These are phyloP conservation scores for Fusarium haematococcum DNA, from an alignment of 2,329 filamentous ascomycete species.

Conservation along the genomic window DNA sequence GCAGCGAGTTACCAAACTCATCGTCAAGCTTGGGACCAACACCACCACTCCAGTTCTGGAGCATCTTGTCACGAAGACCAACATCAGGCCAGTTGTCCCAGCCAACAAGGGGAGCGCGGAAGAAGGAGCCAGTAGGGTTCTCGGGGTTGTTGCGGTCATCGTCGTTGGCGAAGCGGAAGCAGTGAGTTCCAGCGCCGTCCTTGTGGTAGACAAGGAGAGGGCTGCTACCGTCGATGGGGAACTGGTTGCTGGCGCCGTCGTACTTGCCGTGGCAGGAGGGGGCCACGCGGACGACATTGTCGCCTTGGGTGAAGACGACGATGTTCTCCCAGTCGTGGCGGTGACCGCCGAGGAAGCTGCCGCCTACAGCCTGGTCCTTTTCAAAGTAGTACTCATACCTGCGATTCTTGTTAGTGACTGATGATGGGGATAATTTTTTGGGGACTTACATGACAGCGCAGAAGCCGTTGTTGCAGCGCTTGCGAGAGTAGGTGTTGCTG, in stretches of 20 bases:
- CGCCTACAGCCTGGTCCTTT: conserved; percentile 55
- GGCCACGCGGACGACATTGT: conserved; percentile 43
- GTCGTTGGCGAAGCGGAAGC: conserved; percentile 47
- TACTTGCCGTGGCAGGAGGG: conserved; percentile 46
- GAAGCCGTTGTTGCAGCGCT: conserved; percentile 49
- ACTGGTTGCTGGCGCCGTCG: conserved; percentile 36
- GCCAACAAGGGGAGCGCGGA: conserved; percentile 42
- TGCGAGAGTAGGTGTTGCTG: conserved; percentile 48
- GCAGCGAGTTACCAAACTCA: conserved; percentile 41
- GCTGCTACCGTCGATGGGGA: conserved; percentile 32
- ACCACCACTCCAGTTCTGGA: conserved; percentile 42
- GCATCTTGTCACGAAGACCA: conserved; percentile 41
- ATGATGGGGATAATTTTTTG: fast-evolving
- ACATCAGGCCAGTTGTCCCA: conserved; percentile 46
- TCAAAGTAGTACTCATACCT: conserved; percentile 56
- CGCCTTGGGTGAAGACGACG: conserved; percentile 48
- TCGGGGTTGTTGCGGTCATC: conserved; percentile 41
- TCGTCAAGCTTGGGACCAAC: conserved; percentile 47
- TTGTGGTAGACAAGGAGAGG: conserved; percentile 48
- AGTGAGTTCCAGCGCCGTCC: conserved; percentile 45
- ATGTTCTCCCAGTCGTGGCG: conserved; percentile 57
- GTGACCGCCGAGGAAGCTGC: conserved; percentile 50
- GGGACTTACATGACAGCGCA: conserved; percentile 47
- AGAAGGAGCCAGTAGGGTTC: conserved; percentile 43
- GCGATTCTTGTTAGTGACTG: not conserved